phyloP scores from a whole-genome alignment of 2,329 filamentous ascomycete genomes.

The Colletotrichum shisoi region DNA sequence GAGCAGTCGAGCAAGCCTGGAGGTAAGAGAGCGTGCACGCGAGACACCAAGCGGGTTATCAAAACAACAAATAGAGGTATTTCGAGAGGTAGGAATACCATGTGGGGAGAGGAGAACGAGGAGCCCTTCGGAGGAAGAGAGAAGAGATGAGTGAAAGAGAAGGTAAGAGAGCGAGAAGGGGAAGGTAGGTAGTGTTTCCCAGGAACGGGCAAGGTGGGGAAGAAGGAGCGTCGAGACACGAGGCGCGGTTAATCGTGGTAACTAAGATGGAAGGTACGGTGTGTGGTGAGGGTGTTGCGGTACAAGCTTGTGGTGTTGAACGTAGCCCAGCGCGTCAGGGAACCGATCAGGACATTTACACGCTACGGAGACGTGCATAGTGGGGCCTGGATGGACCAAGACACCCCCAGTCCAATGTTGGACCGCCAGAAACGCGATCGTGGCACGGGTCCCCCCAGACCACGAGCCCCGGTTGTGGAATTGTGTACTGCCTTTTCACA shows the following conservation, averaged over 20 bases:
- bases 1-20: not conserved
- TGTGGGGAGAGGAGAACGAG: too few species aligned
- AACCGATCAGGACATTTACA: slow-evolving; percentile 21
- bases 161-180: slow-evolving; percentile 20
- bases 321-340: slow-evolving; percentile 30
- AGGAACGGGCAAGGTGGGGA: slow-evolving; percentile 37
- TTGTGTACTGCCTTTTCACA: slow-evolving; percentile 8
- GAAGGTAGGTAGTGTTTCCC: slow-evolving; percentile 12
- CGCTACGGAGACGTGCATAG: slow-evolving; percentile 18
- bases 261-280: slow-evolving; percentile 25
- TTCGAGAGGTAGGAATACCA: not conserved
- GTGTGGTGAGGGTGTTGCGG: slow-evolving; percentile 26
- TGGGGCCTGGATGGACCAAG: slow-evolving; percentile 1
- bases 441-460: slow-evolving; percentile 27
- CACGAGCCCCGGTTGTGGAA: not conserved
- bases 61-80: not conserved
- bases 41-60: not conserved
- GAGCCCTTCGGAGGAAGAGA: not conserved
- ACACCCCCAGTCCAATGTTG: not conserved
- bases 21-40: not conserved
- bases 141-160: not conserved
- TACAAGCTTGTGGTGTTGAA: slow-evolving; percentile 35
- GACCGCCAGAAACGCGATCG: slow-evolving; percentile 28
- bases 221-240: slow-evolving; percentile 35
- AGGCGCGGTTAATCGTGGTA: slow-evolving; percentile 32